Evolutionary conservation across 2,329 filamentous ascomycete species (phyloP), one percentile per base, ranked within the genome.

Genomic region (Tolypocladium capitatum): DNA sequence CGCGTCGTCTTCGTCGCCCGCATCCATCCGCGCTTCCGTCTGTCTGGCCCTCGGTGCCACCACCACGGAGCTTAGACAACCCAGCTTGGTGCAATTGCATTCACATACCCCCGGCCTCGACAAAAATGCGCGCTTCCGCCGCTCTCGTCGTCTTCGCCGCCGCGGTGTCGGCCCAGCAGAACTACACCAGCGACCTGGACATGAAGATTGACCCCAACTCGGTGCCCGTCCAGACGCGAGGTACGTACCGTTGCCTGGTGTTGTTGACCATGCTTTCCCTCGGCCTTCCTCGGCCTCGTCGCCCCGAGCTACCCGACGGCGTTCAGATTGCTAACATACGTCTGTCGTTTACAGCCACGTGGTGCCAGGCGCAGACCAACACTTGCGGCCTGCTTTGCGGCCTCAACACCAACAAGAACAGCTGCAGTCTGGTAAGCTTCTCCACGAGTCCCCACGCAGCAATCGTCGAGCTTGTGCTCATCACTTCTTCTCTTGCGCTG

Each of bases 331-430:
- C 47, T 54, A 46, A 52, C n/a, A 41, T 24, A 20, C 45, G 21
- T 31, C 30, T 49, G 36, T 42, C n/a, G 2, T 40, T 36, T 46
- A 50, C 51, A 76, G 75, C 70, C 43, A 48, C 56, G 18, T 79
- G 75, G 75, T 80, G 76, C 61, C 59, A 57, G 46, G 73, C 67
- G 38, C 65, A 80, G 66, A 62, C 60, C 50, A 70, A 75, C 60
- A 72, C 69, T 35, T 80, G 76, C 64, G 51, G 52, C 43, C 62
- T 61, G 24, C 68, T 80, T 36, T 80, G 76, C 64, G 60, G 58
- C 46, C 50, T 55, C 47, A 53, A 58, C 46, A 60, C 65, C 20
- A 52, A 59, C 6, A 52, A 51, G 46, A 76, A 78, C 60, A 55
- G 58, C 47, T 80, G 76, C 60, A 53, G 61, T 20, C 53, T 63